Evolutionary conservation across 1,284 basidiomycete genomes (phyloP).

Genomic region (Microbotryum scabiosae): DNA sequence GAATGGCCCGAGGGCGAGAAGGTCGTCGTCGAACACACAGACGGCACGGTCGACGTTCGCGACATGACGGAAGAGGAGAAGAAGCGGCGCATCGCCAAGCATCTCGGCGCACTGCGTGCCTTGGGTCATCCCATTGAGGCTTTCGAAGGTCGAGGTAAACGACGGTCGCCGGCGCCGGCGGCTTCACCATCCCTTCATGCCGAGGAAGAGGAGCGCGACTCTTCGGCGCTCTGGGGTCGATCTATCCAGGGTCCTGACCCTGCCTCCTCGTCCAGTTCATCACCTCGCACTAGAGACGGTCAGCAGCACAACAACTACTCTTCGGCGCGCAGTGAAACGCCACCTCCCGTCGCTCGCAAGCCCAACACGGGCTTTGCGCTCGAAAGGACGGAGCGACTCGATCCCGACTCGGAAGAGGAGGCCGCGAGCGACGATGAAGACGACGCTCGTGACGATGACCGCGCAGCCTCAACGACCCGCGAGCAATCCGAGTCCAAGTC

Average conservation of each 20-base stretch:
- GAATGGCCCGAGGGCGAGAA: slow-evolving; percentile 31
- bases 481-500: too few relatives aligned
- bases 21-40: slow-evolving; percentile 29
- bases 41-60: slow-evolving; percentile 25
- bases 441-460: background rate
- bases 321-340: too few relatives aligned
- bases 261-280: background rate
- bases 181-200: background rate
- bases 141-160: slow-evolving; percentile 4
- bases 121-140: slow-evolving; percentile 24
- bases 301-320: too few relatives aligned
- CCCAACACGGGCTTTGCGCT: slow-evolving; percentile 9
- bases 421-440: background rate
- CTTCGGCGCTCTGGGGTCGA: background rate
- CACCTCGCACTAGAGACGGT: background rate
- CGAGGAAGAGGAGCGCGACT: background rate
- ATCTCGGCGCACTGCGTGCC: slow-evolving; percentile 23
- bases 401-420: slow-evolving; percentile 18
- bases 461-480: background rate
- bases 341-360: background rate
- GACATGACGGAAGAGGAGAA: slow-evolving; percentile 25
- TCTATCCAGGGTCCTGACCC: background rate
- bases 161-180: background rate
- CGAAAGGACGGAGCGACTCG: slow-evolving; percentile 17
- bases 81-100: slow-evolving; percentile 15